These are phyloP conservation scores for Flaveria bidentis DNA, from an alignment of 129 eudicot species.

Conservation along the genomic window DNA sequence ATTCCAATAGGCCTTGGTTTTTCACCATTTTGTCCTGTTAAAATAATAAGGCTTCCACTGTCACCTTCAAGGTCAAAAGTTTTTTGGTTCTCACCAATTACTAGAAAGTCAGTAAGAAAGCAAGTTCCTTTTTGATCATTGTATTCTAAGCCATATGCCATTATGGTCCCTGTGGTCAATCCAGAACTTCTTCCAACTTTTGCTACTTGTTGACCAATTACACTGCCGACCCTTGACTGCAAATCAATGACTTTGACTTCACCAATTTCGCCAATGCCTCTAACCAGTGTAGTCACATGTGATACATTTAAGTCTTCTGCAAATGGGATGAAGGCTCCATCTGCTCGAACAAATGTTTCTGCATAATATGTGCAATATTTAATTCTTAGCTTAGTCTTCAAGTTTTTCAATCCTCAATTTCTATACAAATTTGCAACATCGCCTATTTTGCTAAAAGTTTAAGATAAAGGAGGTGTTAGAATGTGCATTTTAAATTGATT, in stretches of 20 bases:
- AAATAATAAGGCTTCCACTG: constrained; percentile 82
- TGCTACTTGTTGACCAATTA: constrained; percentile 72
- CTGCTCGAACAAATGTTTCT: constrained; percentile 94
- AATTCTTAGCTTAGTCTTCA: constrained; percentile 20
- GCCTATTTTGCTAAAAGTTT: constrained; percentile 9
- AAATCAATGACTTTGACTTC: constrained; percentile 71
- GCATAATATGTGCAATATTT: constrained; percentile 29
- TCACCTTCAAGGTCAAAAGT: constrained; percentile 95
- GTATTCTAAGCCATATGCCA: constrained; percentile 88
- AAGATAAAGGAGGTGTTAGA: background rate
- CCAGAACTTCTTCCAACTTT: constrained; percentile 96
- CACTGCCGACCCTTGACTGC: constrained; percentile 71
- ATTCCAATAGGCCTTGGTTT: constrained; percentile 82
- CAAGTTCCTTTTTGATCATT: constrained; percentile 82
- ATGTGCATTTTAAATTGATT: background rate
- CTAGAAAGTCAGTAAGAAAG: constrained; percentile 82
- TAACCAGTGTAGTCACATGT: constrained; percentile 59
- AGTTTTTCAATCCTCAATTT: background rate
- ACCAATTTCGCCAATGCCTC: constrained; percentile 76
- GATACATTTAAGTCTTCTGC: constrained; percentile 65
- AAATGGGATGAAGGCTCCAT: constrained; percentile 91
- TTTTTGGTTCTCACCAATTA: constrained; percentile 79
- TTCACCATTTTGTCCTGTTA: constrained; percentile 61
- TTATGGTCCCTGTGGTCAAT: constrained; percentile 80
- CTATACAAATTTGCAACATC: background rate